Evolutionary conservation across 192 early-diverging fungal genomes (phyloP), one percentile per base, ranked within the genome.

Genomic region (Rhizoclosmatium globosum): DNA sequence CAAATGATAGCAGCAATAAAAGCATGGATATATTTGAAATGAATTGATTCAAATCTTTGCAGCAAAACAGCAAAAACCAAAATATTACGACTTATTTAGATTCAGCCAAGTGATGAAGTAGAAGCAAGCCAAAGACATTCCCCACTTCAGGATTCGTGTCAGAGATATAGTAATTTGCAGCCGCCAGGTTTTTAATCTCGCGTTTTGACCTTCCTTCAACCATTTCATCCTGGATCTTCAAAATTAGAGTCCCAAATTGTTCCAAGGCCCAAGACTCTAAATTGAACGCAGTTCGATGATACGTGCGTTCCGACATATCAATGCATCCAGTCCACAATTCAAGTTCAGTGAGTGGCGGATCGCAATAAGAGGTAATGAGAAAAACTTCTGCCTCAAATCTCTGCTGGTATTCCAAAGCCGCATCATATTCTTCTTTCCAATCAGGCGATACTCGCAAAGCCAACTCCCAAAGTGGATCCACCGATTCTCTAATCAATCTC

Each of bases 321-420:
- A 71, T 71, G 50, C 69, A 71, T 15, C 69, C 69, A 6, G 69
- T 71, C 69, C 69, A 71, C 7, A 71, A 38, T 15, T 71, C 69
- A 13, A 71, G 11, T 44, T 71, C 69, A 17, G 48, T 38, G n/a
- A 71, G 38, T 11, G 50, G 9, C 11, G 69, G 69, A 3, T 71
- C 69, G 1, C 69, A 56, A 57, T 71, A 57, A 3, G 69, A 48
- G 6, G 69, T 23, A 23, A 71, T 71, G 2, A 47, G 15, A 46
- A 43, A 57, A 2, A 71, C 50, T 57, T 71, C 38, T 2, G 0
- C 42, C 17, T 39, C 19, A 41, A 43, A 71, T 3, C 15, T 11
- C 11, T 9, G 19, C 47, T 56, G 48, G 4, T 47, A 71, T n/a
- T 21, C n/a, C 44, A 23, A 46, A 15, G 67, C 39, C 9, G 17